Evolutionary conservation across 345 rosid species (phyloP).

Genomic region (Salix brachista): DNA sequence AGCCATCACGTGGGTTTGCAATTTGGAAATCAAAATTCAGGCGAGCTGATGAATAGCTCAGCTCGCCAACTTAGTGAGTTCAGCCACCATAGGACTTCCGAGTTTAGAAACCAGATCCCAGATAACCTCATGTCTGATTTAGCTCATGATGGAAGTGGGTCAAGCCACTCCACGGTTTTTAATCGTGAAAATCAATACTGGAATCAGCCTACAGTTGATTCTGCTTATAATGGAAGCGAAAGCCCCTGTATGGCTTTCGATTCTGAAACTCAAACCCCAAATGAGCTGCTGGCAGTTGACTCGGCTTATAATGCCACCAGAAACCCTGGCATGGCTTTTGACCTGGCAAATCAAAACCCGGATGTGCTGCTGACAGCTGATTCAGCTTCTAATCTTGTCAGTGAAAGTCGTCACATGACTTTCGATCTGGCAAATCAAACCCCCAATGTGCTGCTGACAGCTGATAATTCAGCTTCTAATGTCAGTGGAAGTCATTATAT

Average conservation of each 20-base stretch:
- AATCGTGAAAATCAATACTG: not conserved
- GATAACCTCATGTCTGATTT: not conserved
- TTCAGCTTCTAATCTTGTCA: too few species aligned
- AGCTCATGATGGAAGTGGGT: not conserved
- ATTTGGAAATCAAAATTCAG: not conserved
- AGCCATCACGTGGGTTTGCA: not conserved
- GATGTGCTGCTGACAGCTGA: too few species aligned
- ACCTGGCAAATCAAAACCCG: not conserved
- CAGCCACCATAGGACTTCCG: not conserved
- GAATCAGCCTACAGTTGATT: not conserved
- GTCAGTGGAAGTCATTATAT: too few species aligned
- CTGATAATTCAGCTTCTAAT: too few species aligned
- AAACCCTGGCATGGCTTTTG: not conserved
- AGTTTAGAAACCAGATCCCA: not conserved
- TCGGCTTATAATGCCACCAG: not conserved
- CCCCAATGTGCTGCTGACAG: not conserved
- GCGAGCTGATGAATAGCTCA: not conserved
- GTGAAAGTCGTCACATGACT: too few species aligned
- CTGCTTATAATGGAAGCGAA: not conserved
- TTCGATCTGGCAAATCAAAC: not conserved
- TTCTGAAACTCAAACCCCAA: not conserved
- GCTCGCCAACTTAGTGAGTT: not conserved
- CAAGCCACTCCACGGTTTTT: not conserved
- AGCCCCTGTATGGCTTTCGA: not conserved
- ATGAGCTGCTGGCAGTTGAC: not conserved